A percentile compares a stretch with the other conserved stretches of the same genome.
phyloP scores from a whole-genome alignment of 768 basidiomycete genomes.

The Psilocybe azurescens region DNA sequence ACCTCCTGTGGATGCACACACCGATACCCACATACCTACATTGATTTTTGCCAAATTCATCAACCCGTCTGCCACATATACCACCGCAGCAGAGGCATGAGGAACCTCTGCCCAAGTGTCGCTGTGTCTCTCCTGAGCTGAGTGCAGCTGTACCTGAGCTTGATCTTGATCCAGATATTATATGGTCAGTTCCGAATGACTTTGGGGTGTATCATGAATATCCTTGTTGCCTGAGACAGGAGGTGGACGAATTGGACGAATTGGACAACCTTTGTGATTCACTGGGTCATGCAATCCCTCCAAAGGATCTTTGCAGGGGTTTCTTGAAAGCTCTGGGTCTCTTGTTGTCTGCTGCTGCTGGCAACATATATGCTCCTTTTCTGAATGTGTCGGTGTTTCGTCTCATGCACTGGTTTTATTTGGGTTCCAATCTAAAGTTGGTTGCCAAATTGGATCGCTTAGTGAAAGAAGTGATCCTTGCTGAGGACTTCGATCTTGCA shows the following conservation, averaged over 20 bases:
- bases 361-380: conserved; percentile 24
- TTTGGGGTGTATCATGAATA: neutral
- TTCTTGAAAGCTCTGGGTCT: neutral
- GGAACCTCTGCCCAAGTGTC: neutral
- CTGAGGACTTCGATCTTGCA: conserved; percentile 17
- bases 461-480: conserved; percentile 28
- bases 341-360: neutral
- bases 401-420: conserved; percentile 38
- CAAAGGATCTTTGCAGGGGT: neutral
- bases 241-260: neutral
- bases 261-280: neutral
- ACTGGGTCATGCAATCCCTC: neutral
- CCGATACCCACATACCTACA: too few relatives aligned
- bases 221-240: neutral
- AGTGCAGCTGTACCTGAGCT: neutral
- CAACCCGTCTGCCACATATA: neutral
- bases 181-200: neutral
- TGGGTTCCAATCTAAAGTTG: conserved; percentile 27
- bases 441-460: conserved; percentile 22
- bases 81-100: neutral
- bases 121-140: neutral
- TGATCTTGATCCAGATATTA: neutral
- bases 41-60: neutral
- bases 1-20: too few relatives aligned
- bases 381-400: conserved; percentile 28